phyloP scores from a whole-genome alignment of 129 eudicot genomes.

The Arctium minus region DNA sequence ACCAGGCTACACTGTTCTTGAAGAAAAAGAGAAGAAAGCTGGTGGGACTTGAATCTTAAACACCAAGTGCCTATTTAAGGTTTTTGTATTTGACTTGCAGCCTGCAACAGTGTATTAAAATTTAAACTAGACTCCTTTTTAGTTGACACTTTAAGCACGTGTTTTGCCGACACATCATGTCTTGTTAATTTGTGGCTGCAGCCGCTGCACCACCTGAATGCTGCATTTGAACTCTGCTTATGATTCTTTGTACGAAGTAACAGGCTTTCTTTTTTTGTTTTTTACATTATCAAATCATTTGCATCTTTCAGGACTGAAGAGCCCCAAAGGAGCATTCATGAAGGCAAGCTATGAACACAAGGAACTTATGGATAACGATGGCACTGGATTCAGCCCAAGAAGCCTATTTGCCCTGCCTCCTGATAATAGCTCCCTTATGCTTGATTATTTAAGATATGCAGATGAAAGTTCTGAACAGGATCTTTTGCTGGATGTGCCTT shows the following conservation, averaged over 20 bases:
- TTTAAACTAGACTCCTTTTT: neutral
- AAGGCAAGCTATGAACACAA: constrained; percentile 39
- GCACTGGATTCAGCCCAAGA: constrained; percentile 48
- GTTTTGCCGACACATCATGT: neutral
- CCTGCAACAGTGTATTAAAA: neutral
- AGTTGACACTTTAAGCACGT: neutral
- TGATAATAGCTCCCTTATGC: constrained; percentile 36
- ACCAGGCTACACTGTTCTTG: too few relatives aligned
- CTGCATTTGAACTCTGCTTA: too few relatives aligned
- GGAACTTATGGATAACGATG: constrained; percentile 43
- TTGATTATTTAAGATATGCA: constrained; percentile 37
- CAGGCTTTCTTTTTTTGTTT: neutral
- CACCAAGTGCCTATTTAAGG: too few relatives aligned
- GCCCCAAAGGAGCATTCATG: constrained; percentile 35
- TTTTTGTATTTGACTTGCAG: neutral
- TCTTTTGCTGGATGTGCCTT: constrained; percentile 60
- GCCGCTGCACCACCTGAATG: neutral
- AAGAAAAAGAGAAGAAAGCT: too few relatives aligned
- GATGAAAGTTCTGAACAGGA: constrained; percentile 62
- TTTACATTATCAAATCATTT: neutral
- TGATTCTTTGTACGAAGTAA: neutral
- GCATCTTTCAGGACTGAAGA: constrained; percentile 41
- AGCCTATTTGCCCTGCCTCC: constrained; percentile 43
- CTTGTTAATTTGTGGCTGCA: neutral
- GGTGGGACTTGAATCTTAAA: too few relatives aligned